These are phyloP conservation scores for Kwoniella newhampshirensis DNA, from an alignment of 768 basidiomycete genomes.

Conservation along the genomic window DNA sequence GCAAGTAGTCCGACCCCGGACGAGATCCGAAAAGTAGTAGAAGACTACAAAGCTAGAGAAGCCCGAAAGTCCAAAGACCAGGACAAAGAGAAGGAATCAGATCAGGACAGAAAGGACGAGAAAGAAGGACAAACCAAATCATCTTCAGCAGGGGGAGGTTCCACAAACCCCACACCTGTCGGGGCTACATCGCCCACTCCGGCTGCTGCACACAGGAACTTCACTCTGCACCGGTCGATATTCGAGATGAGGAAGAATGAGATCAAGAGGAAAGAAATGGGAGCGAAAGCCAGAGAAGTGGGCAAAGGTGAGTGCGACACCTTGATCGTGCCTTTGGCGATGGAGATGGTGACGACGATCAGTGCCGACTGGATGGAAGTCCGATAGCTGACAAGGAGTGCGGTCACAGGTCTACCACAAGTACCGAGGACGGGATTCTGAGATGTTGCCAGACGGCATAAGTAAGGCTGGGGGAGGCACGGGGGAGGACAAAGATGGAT, in stretches of 20 bases:
- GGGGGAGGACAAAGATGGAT: too few species aligned
- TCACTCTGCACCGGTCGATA: constrained; percentile 75
- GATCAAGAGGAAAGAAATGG: constrained; percentile 70
- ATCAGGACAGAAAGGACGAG: constrained; percentile 43
- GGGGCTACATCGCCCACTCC: constrained; percentile 23
- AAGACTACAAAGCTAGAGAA: constrained; percentile 75
- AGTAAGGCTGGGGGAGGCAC: too few species aligned
- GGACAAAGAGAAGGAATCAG: constrained; percentile 27
- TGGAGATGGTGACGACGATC: too few species aligned
- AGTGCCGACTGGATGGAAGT: too few species aligned
- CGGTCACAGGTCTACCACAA: constrained; percentile 18
- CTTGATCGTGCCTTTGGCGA: background rate
- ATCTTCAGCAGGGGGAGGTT: constrained; percentile 53
- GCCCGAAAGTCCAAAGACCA: constrained; percentile 57
- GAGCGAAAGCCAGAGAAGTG: constrained; percentile 49
- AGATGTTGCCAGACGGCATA: background rate
- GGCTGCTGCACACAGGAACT: constrained; percentile 64
- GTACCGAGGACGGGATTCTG: constrained; percentile 21
- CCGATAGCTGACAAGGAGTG: too few species aligned
- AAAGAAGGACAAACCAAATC: constrained; percentile 28
- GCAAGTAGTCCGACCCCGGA: constrained; percentile 54
- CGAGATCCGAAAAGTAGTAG: constrained; percentile 54
- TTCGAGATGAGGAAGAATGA: constrained; percentile 77
- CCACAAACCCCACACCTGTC: constrained; percentile 28
- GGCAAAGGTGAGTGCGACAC: constrained; percentile 50